These are phyloP conservation scores for Vitis hybrid DNA, from an alignment of 177 flowering plant species.

Conservation along the genomic window DNA sequence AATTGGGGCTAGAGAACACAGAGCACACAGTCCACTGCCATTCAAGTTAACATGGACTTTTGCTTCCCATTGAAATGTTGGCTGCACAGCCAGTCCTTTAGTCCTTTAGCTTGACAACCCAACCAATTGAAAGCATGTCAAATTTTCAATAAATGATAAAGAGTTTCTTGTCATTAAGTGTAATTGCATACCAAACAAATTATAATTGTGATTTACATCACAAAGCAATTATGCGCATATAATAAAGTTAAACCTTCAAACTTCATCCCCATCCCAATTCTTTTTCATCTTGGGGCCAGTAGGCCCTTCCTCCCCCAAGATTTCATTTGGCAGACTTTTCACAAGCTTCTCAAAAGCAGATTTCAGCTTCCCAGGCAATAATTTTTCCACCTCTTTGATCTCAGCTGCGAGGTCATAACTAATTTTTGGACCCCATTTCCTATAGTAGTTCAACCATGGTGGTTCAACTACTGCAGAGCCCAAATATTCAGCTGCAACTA, in stretches of 20 bases:
- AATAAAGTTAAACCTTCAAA: not conserved
- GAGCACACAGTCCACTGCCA: no score
- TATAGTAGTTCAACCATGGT: conserved; percentile 45
- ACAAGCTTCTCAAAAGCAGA: conserved; percentile 28
- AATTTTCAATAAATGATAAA: no score
- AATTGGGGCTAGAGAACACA: no score
- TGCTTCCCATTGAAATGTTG: no score
- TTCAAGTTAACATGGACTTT: no score
- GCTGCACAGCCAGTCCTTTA: no score
- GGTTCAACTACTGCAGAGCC: conserved; percentile 27
- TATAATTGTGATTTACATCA: no score
- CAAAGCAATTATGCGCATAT: no score
- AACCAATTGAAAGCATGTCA: no score
- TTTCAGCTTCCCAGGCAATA: conserved; percentile 35
- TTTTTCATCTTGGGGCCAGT: conserved; percentile 55
- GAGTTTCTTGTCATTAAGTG: no score
- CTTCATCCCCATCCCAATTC: conserved; percentile 47
- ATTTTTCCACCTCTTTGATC: conserved; percentile 26
- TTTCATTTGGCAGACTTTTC: conserved; percentile 41
- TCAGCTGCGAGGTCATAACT: conserved; percentile 28
- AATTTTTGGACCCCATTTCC: conserved; percentile 63
- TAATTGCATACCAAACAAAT: no score
- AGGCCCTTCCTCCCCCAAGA: conserved; percentile 56
- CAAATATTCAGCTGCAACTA: conserved; percentile 29
- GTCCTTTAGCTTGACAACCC: no score